Conservation (phyloP, 495 filamentous ascomycete genomes). For the Penicillium odoratum region DNA sequence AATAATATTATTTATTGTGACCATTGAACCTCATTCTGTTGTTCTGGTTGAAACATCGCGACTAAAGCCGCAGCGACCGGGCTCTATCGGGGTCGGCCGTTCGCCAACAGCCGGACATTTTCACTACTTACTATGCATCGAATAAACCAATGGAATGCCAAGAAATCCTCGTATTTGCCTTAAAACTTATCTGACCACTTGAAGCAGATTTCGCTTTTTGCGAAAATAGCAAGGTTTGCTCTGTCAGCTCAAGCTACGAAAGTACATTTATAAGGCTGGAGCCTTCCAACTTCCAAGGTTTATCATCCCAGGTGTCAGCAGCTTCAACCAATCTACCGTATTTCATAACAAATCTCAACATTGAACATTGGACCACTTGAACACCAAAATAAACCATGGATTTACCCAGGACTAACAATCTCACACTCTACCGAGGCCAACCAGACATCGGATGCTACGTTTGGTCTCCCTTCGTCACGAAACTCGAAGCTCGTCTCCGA, state of each 20-base stretch:
- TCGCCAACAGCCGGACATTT: background rate
- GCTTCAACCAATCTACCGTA: no score
- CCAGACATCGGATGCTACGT: conserved; percentile 38
- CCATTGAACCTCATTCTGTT: no score
- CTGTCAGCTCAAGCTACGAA: background rate
- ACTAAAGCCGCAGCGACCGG: background rate
- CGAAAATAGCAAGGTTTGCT: background rate
- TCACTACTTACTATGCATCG: background rate
- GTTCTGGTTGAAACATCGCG: no score
- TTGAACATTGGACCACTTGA: no score
- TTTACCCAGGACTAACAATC: background rate
- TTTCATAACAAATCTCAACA: no score
- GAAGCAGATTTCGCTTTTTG: background rate
- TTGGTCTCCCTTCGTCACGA: conserved; percentile 67
- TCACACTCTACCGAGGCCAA: conserved; percentile 54
- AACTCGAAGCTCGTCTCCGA: conserved; percentile 64
- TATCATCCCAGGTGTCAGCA: no score
- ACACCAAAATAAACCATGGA: no score
- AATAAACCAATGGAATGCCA: background rate
- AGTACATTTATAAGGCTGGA: background rate
- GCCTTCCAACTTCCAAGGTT: no score
- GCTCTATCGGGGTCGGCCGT: background rate
- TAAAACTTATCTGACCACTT: background rate
- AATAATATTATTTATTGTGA: background rate
- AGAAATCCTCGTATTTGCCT: background rate